phyloP scores from a whole-genome alignment of 495 filamentous ascomycete species.

The Neurospora tetraspora region DNA sequence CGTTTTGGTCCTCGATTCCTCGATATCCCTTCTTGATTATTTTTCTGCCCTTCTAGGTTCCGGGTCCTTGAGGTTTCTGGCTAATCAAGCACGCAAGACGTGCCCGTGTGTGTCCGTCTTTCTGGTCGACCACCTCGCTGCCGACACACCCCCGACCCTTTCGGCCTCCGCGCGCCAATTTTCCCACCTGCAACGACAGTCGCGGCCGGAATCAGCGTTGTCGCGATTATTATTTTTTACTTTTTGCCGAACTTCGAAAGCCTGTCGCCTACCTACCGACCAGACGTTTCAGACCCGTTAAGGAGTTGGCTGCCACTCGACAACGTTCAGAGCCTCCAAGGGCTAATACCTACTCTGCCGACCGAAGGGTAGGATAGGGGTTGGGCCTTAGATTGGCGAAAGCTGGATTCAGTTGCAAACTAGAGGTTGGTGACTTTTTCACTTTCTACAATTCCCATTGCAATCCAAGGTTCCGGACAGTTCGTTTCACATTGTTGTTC shows the following conservation, averaged over 20 bases:
- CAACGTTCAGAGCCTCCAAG: background rate
- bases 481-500: background rate
- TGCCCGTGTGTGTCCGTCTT: conserved; percentile 9
- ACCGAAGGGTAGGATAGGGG: background rate
- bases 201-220: conserved; percentile 6
- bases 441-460: background rate
- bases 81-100: conserved; percentile 13
- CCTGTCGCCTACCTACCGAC: background rate
- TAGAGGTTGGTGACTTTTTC: background rate
- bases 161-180: conserved; percentile 22
- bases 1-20: conserved; percentile 13
- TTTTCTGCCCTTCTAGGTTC: conserved; percentile 5
- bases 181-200: conserved; percentile 13
- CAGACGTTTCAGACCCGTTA: background rate
- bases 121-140: background rate
- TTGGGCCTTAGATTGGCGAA: background rate
- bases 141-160: conserved; percentile 4
- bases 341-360: background rate
- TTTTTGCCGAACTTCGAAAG: background rate
- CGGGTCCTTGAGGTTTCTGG: background rate
- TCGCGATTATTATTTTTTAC: conserved; percentile 6
- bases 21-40: conserved; percentile 12
- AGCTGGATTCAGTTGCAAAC: background rate
- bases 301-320: background rate
- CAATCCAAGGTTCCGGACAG: background rate